These are phyloP conservation scores for Phytophthora ramorum DNA, from an alignment of 352 stramenopile species.

Conservation along the genomic window DNA sequence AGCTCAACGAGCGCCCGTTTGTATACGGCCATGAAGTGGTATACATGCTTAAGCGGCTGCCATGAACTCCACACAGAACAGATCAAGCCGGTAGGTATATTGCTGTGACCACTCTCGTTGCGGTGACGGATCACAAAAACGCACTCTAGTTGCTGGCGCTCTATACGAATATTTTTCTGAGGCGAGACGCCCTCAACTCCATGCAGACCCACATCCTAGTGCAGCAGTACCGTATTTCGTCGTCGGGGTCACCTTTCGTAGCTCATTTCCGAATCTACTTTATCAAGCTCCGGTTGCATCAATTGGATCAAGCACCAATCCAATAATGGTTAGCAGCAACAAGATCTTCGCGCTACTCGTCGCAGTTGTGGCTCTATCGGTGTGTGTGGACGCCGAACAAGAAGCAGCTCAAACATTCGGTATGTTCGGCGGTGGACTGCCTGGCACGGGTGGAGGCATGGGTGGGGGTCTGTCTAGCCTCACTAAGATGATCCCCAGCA, in stretches of 20 bases:
- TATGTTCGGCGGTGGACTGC: slow-evolving; percentile 3
- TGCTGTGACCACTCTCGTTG: not conserved
- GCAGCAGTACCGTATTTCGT: not conserved
- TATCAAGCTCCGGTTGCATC: not conserved
- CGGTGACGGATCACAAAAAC: not conserved
- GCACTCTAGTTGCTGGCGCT: not conserved
- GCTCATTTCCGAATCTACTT: slow-evolving; percentile 1
- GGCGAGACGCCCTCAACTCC: not conserved
- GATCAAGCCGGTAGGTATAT: not conserved
- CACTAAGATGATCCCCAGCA: slow-evolving; percentile 9
- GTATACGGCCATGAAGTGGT: not conserved
- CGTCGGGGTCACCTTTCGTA: too few relatives aligned
- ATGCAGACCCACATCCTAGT: not conserved
- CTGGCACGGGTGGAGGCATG: slow-evolving; percentile 6
- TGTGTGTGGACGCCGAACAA: not conserved
- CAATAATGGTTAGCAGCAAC: slow-evolving; percentile 5
- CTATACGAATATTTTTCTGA: not conserved
- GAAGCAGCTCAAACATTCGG: slow-evolving; percentile 9
- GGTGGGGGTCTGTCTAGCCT: not conserved
- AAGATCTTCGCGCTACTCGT: slow-evolving; percentile 11
- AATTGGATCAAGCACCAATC: not conserved
- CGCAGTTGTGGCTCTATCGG: not conserved
- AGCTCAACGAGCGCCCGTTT: not conserved
- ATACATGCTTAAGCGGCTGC: not conserved
- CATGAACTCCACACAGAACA: not conserved